Evolutionary conservation across 345 rosid genomes (phyloP).

Genomic region (Combretum micranthum): DNA sequence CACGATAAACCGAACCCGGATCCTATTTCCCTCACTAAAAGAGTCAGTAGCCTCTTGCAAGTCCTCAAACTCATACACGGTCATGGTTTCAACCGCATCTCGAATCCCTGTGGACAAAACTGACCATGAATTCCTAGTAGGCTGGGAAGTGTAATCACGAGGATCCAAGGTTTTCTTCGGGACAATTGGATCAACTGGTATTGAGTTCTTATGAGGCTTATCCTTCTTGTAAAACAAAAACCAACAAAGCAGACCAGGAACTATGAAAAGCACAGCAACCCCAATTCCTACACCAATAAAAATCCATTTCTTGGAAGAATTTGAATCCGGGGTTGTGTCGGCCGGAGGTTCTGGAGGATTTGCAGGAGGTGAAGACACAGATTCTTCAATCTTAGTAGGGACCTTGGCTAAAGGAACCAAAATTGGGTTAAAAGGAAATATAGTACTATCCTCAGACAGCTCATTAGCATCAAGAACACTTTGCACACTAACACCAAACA

Average conservation of each 20-base stretch:
- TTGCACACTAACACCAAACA: slow-evolving; percentile 31
- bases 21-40: slow-evolving; percentile 49
- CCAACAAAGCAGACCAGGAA: slow-evolving; percentile 21
- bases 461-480: slow-evolving; percentile 45
- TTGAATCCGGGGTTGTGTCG: slow-evolving; percentile 5
- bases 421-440: slow-evolving; percentile 56
- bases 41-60: slow-evolving; percentile 47
- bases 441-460: slow-evolving; percentile 13
- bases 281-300: slow-evolving; percentile 57
- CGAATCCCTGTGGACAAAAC: slow-evolving; percentile 32
- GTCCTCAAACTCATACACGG: slow-evolving; percentile 53
- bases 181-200: background rate
- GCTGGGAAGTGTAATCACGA: slow-evolving; percentile 13
- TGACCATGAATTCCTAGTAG: slow-evolving; percentile 19
- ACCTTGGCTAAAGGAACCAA: slow-evolving; percentile 51
- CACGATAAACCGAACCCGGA: slow-evolving; percentile 66
- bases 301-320: slow-evolving; percentile 49
- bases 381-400: slow-evolving; percentile 27
- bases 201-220: background rate
- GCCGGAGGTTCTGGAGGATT: slow-evolving; percentile 14
- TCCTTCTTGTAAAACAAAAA: slow-evolving; percentile 23
- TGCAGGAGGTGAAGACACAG: slow-evolving; percentile 7
- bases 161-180: slow-evolving; percentile 3
- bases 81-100: slow-evolving; percentile 52
- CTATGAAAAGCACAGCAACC: slow-evolving; percentile 29